Conservation (phyloP, 106 monocot species). For the Dioscorea zingiberensis region DNA sequence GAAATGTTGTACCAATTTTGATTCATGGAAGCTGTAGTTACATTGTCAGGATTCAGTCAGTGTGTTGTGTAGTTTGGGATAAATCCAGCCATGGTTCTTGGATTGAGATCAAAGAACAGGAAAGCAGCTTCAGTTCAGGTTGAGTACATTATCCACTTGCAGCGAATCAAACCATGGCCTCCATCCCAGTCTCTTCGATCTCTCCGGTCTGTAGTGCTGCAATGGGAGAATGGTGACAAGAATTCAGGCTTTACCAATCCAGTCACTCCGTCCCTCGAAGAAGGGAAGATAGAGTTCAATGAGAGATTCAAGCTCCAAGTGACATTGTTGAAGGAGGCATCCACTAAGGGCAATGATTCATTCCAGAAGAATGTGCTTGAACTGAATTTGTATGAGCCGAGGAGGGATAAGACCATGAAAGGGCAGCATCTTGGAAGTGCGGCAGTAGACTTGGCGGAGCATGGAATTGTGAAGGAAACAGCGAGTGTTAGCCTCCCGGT, state of each 20-base stretch:
- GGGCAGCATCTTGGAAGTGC: conserved; percentile 66
- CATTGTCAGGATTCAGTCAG: no score
- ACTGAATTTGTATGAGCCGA: conserved; percentile 59
- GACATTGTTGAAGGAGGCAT: conserved; percentile 37
- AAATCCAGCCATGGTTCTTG: conserved; percentile 48
- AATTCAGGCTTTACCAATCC: conserved; percentile 36
- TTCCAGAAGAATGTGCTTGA: conserved; percentile 72
- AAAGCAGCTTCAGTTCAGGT: conserved; percentile 43
- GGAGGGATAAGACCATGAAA: conserved; percentile 43
- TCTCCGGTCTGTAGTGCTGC: conserved; percentile 55
- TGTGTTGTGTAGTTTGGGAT: no score
- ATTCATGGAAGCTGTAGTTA: not conserved
- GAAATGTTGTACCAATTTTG: not conserved
- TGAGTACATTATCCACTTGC: conserved; percentile 61
- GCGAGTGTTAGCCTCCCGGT: conserved; percentile 38
- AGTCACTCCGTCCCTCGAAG: conserved; percentile 32
- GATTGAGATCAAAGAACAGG: conserved; percentile 60
- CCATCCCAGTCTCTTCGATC: conserved; percentile 70
- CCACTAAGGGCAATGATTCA: conserved; percentile 15
- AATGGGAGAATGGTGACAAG: conserved; percentile 72
- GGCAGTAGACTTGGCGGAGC: conserved; percentile 58
- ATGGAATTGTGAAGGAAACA: conserved; percentile 51
- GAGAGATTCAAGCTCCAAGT: conserved; percentile 68
- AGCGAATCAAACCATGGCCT: conserved; percentile 94
- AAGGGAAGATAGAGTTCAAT: conserved; percentile 69